Evolutionary conservation across 2,329 filamentous ascomycete species (phyloP).

Genomic region (Incumbomyces delicatus): DNA sequence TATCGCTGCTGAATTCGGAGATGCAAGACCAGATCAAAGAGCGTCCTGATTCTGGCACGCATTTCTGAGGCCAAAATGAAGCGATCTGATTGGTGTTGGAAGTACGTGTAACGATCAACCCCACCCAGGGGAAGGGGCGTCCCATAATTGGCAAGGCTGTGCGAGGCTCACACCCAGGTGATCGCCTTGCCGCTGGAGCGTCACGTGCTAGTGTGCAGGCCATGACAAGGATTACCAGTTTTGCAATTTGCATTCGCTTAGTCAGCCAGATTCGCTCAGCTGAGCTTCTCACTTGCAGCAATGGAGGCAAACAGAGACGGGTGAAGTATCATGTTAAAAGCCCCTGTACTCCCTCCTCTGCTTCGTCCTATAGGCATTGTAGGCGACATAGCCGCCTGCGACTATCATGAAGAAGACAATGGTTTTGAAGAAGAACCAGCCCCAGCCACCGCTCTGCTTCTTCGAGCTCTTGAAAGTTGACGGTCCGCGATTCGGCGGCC

Average conservation of each 20-base stretch:
- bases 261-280: no score
- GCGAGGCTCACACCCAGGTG: no score
- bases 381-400: constrained; percentile 74
- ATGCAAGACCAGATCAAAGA: constrained; percentile 5
- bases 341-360: constrained; percentile 32
- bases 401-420: constrained; percentile 61
- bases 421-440: constrained; percentile 71
- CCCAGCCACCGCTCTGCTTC: constrained; percentile 42
- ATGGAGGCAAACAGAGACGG: background rate
- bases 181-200: no score
- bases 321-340: constrained; percentile 12
- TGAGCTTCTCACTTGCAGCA: no score
- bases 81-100: constrained; percentile 14
- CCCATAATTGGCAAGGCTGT: no score
- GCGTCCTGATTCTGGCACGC: background rate
- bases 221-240: no score
- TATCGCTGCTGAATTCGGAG: constrained; percentile 11
- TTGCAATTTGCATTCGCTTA: no score
- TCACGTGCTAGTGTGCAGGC: no score
- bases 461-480: constrained; percentile 19
- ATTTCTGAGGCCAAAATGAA: background rate
- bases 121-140: no score
- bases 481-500: constrained; percentile 11
- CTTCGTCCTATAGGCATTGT: constrained; percentile 64
- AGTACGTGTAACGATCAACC: background rate